Conservation (phyloP, 345 rosid species). For the Erysimum cheiranthoides region DNA sequence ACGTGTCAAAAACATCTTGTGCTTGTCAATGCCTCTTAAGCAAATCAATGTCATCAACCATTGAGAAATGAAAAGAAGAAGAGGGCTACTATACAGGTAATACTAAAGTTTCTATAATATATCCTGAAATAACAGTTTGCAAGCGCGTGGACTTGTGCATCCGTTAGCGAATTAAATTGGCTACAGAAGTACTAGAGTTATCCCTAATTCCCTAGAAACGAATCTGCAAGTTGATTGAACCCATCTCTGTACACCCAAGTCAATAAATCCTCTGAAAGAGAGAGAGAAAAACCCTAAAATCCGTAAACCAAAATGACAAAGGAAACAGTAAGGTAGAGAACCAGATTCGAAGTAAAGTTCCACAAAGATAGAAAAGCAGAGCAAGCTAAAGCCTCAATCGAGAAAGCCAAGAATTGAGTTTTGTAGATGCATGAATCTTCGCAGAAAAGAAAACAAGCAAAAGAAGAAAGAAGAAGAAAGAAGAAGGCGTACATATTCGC, state of each 20-base stretch:
- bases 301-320: slow-evolving; percentile 7
- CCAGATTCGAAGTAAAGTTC: slow-evolving; percentile 34
- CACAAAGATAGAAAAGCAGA: slow-evolving; percentile 11
- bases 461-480: not conserved
- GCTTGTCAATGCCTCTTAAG: not conserved
- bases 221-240: slow-evolving; percentile 14
- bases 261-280: slow-evolving; percentile 5
- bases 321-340: slow-evolving; percentile 1
- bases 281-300: slow-evolving; percentile 29
- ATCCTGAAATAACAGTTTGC: slow-evolving; percentile 4
- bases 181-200: slow-evolving; percentile 23
- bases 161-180: slow-evolving; percentile 7
- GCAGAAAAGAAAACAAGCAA: not conserved
- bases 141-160: slow-evolving; percentile 11
- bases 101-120: not conserved
- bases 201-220: slow-evolving; percentile 1
- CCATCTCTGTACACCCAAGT: not conserved
- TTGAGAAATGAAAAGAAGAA: not conserved
- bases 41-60: not conserved
- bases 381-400: slow-evolving; percentile 1
- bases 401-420: slow-evolving; percentile 1
- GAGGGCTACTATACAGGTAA: not conserved
- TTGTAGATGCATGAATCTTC: slow-evolving; percentile 1
- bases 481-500: slow-evolving; percentile 74
- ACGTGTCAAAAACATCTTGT: slow-evolving; percentile 9